These are phyloP conservation scores for Taiozyma sp. DNA, from an alignment of 1,139 yeast species.

Conservation along the genomic window DNA sequence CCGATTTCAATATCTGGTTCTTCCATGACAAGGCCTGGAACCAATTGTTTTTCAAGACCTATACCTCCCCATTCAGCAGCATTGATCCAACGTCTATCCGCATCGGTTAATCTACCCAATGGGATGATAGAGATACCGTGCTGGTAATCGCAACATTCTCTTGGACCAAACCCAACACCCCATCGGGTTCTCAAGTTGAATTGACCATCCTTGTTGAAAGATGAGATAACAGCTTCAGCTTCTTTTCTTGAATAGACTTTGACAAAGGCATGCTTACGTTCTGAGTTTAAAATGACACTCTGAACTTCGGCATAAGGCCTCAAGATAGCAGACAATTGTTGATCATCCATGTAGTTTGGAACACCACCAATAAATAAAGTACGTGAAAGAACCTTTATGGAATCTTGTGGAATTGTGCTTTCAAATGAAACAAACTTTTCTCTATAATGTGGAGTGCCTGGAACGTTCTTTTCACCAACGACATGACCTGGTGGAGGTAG, in stretches of 20 bases:
- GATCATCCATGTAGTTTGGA: conserved; percentile 76
- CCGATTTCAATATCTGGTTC: conserved; percentile 98
- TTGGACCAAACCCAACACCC: conserved; percentile 99
- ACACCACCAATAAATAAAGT: conserved; percentile 94
- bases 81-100: conserved; percentile 86
- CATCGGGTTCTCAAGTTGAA: conserved; percentile 80
- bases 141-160: conserved; percentile 96
- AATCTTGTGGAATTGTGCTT: conserved; percentile 68
- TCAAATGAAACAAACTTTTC: conserved; percentile 70
- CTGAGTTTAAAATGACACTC: conserved; percentile 80
- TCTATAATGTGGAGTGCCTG: conserved; percentile 70
- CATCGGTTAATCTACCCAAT: conserved; percentile 82
- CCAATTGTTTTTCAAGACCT: conserved; percentile 74
- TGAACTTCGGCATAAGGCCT: conserved; percentile 95
- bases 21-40: conserved; percentile 79
- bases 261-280: conserved; percentile 92
- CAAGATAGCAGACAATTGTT: conserved; percentile 59
- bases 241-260: conserved; percentile 94
- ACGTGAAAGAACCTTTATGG: conserved; percentile 80
- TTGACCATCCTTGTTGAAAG: conserved; percentile 48
- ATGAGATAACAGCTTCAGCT: conserved; percentile 75
- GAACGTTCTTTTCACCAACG: conserved; percentile 57
- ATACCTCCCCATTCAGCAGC: conserved; percentile 98
- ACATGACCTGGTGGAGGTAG: conserved; percentile 30
- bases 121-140: conserved; percentile 89